Evolutionary conservation across 805 yeast genomes (phyloP).

Genomic region (Schwanniomyces polymorphus): DNA sequence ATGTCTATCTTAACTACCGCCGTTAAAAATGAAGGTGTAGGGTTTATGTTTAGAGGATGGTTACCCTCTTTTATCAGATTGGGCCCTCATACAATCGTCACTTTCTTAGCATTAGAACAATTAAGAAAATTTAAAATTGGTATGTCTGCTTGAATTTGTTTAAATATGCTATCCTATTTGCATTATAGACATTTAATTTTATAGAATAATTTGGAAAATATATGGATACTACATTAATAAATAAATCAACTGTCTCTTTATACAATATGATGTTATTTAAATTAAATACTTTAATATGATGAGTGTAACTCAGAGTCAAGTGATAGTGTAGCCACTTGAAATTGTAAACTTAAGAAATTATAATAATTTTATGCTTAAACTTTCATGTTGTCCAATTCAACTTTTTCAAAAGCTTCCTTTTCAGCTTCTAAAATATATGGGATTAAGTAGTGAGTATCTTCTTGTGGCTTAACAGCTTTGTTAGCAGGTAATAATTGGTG

Average conservation of each 20-base stretch:
- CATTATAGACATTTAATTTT: constrained; percentile 2
- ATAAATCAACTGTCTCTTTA: not conserved
- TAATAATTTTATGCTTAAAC: constrained; percentile 13
- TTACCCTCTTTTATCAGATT: constrained; percentile 80
- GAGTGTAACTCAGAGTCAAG: not conserved
- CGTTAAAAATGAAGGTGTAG: constrained; percentile 66
- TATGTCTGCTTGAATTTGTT: constrained; percentile 23
- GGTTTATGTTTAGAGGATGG: constrained; percentile 91
- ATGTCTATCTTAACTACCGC: constrained; percentile 52
- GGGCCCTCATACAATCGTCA: constrained; percentile 78
- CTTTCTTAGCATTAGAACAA: constrained; percentile 68
- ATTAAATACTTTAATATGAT: not conserved
- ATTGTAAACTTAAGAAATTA: not conserved
- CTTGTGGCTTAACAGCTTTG: constrained; percentile 76
- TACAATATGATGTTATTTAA: not conserved
- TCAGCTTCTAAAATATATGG: constrained; percentile 94
- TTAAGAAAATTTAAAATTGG: constrained; percentile 55
- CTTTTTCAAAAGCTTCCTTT: constrained; percentile 85
- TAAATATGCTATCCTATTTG: not conserved
- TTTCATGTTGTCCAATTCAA: constrained; percentile 78
- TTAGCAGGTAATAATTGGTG: constrained; percentile 82
- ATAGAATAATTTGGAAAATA: not conserved
- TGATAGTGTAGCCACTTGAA: not conserved
- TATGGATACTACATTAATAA: not conserved
- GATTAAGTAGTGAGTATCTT: constrained; percentile 77